phyloP scores from a whole-genome alignment of 352 stramenopile genomes.

The Phytophthora palmivora region DNA sequence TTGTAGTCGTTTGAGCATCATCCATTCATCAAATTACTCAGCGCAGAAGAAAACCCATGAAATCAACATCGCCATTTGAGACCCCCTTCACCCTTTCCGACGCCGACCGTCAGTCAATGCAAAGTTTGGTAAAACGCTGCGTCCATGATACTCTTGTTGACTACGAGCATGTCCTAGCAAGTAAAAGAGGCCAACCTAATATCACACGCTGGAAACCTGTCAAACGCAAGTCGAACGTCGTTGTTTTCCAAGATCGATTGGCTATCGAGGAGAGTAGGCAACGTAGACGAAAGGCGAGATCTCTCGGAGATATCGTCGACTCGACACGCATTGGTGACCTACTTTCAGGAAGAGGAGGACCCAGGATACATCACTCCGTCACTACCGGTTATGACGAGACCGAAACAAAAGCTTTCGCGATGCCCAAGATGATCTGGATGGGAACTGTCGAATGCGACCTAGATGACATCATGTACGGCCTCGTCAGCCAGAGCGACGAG shows the following conservation, averaged over 20 bases:
- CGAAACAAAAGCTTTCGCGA: slow-evolving; percentile 9
- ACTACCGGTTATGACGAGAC: slow-evolving; percentile 1
- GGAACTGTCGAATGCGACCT: slow-evolving; percentile 36
- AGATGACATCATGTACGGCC: slow-evolving; percentile 47
- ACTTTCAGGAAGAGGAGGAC: slow-evolving; percentile 18
- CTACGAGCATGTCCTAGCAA: slow-evolving; percentile 38
- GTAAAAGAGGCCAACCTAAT: slow-evolving; percentile 29
- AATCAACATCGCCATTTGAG: slow-evolving; percentile 28
- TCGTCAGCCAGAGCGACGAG: slow-evolving; percentile 40
- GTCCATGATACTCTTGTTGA: slow-evolving; percentile 35
- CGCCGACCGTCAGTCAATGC: slow-evolving; percentile 30
- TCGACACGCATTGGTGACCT: slow-evolving; percentile 23
- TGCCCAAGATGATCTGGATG: slow-evolving; percentile 39
- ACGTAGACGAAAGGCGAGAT: slow-evolving; percentile 30
- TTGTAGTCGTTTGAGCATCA: too few species aligned
- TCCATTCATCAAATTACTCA: too few species aligned
- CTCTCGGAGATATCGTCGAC: slow-evolving; percentile 30
- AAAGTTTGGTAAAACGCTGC: slow-evolving; percentile 24
- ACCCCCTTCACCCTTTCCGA: slow-evolving; percentile 36
- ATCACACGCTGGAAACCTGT: slow-evolving; percentile 39
- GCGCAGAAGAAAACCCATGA: too few species aligned
- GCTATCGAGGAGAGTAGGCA: slow-evolving; percentile 34
- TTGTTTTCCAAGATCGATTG: slow-evolving; percentile 34
- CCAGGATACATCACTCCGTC: slow-evolving; percentile 1
- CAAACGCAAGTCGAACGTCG: slow-evolving; percentile 35